Conservation (phyloP, 2,329 filamentous ascomycete species). For the Tolypocladium nubicola region DNA sequence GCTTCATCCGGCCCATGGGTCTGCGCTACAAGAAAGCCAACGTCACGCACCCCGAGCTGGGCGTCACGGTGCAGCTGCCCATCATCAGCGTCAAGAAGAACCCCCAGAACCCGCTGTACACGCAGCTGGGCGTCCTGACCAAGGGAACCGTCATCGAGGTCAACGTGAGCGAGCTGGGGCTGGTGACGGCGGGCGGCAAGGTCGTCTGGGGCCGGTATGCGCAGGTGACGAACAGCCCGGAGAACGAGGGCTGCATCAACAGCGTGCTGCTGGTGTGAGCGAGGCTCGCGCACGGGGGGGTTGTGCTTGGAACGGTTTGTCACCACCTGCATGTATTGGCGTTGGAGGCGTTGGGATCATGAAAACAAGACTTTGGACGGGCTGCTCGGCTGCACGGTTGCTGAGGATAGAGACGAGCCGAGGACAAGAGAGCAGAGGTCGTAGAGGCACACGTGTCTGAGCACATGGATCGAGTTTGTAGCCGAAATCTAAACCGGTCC, state of each 20-base stretch:
- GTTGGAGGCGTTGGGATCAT: constrained; percentile 13
- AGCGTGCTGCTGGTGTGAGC: constrained; percentile 22
- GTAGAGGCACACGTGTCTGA: neutral
- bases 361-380: neutral
- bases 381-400: neutral
- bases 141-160: constrained; percentile 78
- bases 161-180: constrained; percentile 82
- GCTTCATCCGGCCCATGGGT: constrained; percentile 40
- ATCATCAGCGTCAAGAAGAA: constrained; percentile 58
- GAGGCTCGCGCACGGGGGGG: neutral
- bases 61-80: constrained; percentile 78
- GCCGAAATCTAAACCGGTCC: neutral
- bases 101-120: constrained; percentile 82
- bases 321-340: constrained; percentile 14
- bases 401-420: neutral
- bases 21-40: constrained; percentile 42
- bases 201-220: constrained; percentile 86
- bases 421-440: neutral
- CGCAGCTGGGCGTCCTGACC: constrained; percentile 80
- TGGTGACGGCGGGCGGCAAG: constrained; percentile 86
- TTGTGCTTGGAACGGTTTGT: neutral
- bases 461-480: neutral
- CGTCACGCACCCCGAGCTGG: constrained; percentile 63
- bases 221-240: constrained; percentile 33
- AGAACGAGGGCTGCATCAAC: constrained; percentile 36